Conservation (phyloP, 495 filamentous ascomycete species). For the Podospora pseudopauciseta region DNA sequence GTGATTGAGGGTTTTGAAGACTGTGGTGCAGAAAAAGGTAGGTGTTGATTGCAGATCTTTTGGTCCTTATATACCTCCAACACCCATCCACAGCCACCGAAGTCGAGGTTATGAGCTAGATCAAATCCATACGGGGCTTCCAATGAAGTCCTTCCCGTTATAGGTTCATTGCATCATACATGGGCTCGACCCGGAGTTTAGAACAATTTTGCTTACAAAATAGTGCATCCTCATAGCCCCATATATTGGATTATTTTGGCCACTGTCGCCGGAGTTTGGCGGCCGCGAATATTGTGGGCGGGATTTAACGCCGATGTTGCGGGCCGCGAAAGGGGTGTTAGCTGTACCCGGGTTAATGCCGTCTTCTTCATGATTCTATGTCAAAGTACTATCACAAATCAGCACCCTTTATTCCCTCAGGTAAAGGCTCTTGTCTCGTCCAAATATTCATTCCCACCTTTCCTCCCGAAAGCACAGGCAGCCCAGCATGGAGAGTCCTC, state of each 20-base stretch:
- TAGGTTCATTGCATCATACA: neutral
- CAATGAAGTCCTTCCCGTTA: no score
- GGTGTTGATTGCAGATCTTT: neutral
- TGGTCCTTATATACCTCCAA: neutral
- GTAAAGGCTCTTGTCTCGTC: conserved; percentile 45
- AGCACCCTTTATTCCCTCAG: conserved; percentile 34
- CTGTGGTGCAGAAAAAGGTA: neutral
- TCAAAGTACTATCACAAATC: conserved; percentile 18
- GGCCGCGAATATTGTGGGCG: neutral
- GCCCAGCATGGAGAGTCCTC: conserved; percentile 65
- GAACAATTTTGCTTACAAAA: neutral
- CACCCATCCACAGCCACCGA: no score
- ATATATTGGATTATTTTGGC: neutral
- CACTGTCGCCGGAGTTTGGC: neutral
- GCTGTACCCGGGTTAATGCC: neutral
- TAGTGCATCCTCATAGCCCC: neutral
- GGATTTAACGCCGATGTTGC: neutral
- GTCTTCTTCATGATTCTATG: neutral
- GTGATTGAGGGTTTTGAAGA: neutral
- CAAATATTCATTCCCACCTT: conserved; percentile 86
- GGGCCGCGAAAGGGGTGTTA: neutral
- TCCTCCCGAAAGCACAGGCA: conserved; percentile 61
- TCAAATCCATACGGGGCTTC: no score
- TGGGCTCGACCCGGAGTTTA: neutral
- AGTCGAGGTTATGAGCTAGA: no score